Evolutionary conservation across 1,139 yeast species (phyloP).

Genomic region (Yamadazyma siamensis): DNA sequence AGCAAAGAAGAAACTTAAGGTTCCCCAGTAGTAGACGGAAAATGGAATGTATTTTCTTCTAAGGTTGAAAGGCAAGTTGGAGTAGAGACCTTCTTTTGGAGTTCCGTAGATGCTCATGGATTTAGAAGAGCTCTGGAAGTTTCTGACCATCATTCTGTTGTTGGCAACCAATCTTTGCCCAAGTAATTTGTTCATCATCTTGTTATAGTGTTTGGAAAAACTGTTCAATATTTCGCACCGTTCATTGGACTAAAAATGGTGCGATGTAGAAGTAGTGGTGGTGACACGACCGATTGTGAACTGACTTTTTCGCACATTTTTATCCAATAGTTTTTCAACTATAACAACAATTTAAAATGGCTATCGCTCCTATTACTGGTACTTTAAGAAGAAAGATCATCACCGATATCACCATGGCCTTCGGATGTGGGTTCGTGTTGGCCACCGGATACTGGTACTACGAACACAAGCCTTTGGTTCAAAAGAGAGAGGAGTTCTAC

Average conservation of each 20-base stretch:
- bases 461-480: constrained; percentile 67
- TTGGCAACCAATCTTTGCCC: constrained; percentile 19
- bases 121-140: constrained; percentile 38
- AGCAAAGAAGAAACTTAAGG: constrained; percentile 56
- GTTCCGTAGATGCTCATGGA: constrained; percentile 36
- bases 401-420: constrained; percentile 74
- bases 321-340: constrained; percentile 4
- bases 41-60: constrained; percentile 84
- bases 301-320: constrained; percentile 2
- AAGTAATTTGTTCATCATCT: constrained; percentile 13
- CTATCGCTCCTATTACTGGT: constrained; percentile 90
- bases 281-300: neutral
- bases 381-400: constrained; percentile 77
- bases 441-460: constrained; percentile 33
- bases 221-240: constrained; percentile 2
- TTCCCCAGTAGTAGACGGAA: constrained; percentile 75
- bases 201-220: constrained; percentile 1
- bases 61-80: constrained; percentile 91
- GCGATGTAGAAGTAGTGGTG: constrained; percentile 4
- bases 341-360: constrained; percentile 42
- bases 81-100: constrained; percentile 79
- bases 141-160: constrained; percentile 25
- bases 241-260: constrained; percentile 13
- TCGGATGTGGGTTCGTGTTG: constrained; percentile 38
- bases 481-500: constrained; percentile 82